Evolutionary conservation across 805 yeast species (phyloP).

Genomic region (Wickerhamomyces xylosicus): DNA sequence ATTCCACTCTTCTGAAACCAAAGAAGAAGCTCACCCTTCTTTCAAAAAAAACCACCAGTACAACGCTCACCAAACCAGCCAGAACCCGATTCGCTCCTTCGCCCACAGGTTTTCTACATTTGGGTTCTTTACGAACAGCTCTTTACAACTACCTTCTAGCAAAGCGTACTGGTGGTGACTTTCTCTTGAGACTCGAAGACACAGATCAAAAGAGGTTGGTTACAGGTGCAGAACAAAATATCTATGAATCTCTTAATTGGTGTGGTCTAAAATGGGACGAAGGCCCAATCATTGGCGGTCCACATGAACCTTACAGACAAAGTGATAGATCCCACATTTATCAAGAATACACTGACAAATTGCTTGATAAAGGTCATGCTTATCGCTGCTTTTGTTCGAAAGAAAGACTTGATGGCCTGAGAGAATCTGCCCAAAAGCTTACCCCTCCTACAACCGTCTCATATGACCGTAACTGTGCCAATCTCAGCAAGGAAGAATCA

Average conservation of each 20-base stretch:
- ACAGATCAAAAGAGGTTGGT: constrained; percentile 81
- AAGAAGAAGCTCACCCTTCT: constrained; percentile 6
- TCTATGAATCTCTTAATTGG: constrained; percentile 71
- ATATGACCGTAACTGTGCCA: constrained; percentile 75
- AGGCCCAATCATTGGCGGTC: constrained; percentile 45
- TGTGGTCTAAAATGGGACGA: constrained; percentile 71
- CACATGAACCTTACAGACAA: constrained; percentile 72
- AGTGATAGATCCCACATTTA: constrained; percentile 70
- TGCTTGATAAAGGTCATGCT: constrained; percentile 62
- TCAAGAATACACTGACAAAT: constrained; percentile 38
- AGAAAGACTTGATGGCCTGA: constrained; percentile 56
- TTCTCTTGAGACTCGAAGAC: constrained; percentile 79
- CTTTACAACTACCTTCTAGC: constrained; percentile 82
- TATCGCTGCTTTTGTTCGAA: constrained; percentile 83
- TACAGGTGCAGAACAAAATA: constrained; percentile 71
- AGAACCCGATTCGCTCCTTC: constrained; percentile 96
- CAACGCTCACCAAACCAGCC: constrained; percentile 36
- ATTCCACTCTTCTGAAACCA: constrained; percentile 9
- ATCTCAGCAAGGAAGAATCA: constrained; percentile 32
- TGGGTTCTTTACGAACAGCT: constrained; percentile 92
- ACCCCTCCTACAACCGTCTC: constrained; percentile 88
- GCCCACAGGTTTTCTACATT: constrained; percentile 91
- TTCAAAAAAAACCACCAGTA: constrained; percentile 23
- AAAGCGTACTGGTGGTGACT: constrained; percentile 66
- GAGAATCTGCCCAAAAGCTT: constrained; percentile 63